Evolutionary conservation across 148 eudicot genomes (phyloP).

Genomic region (Diospyros lotus): DNA sequence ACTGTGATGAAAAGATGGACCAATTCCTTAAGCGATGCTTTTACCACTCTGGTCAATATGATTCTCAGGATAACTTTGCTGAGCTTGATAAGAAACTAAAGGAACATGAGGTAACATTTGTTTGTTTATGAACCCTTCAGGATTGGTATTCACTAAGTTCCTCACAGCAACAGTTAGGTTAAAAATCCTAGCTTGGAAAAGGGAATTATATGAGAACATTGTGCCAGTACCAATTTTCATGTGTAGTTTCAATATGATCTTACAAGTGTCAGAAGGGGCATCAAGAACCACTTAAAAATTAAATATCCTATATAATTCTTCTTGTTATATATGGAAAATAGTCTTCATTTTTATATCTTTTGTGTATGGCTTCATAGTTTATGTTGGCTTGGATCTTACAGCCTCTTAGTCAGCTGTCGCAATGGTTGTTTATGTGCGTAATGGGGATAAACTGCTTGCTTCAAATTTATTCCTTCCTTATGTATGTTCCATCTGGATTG

Average conservation of each 20-base stretch:
- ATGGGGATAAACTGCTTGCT: neutral
- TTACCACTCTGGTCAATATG: constrained; percentile 82
- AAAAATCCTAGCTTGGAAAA: neutral
- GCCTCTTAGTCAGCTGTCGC: neutral
- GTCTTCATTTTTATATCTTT: too few species aligned
- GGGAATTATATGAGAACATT: neutral
- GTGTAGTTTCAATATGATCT: neutral
- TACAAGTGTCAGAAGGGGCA: neutral
- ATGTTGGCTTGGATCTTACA: neutral
- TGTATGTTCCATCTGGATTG: neutral
- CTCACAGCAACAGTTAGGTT: neutral
- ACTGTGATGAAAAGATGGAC: constrained; percentile 87
- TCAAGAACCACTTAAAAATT: neutral
- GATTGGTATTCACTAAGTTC: neutral
- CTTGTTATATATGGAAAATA: too few species aligned
- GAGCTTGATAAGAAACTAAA: constrained; percentile 65
- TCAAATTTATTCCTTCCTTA: neutral
- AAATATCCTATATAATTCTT: neutral
- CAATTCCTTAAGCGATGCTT: constrained; percentile 65
- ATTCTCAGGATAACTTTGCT: constrained; percentile 56
- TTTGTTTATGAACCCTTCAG: neutral
- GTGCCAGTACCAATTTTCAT: neutral
- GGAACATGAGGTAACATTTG: constrained; percentile 56
- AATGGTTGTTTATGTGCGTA: neutral
- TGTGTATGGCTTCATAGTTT: neutral